Conservation (phyloP, 73 alveolate genomes). For the Paramecium primaurelia region DNA sequence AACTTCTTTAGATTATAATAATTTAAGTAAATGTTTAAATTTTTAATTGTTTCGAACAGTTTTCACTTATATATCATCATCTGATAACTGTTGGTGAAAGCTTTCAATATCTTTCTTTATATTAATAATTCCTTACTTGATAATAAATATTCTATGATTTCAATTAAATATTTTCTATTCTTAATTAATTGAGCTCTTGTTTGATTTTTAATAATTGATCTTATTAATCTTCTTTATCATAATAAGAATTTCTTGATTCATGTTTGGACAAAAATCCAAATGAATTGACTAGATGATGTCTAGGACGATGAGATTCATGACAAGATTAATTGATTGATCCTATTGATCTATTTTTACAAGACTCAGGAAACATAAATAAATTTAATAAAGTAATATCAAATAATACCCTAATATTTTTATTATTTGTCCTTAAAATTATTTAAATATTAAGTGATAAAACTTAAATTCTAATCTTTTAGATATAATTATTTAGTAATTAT, state of each 20-base stretch:
- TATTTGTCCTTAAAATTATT: background rate
- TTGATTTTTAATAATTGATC: background rate
- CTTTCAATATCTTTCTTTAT: background rate
- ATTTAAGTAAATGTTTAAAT: background rate
- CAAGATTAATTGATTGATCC: background rate
- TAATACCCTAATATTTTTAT: background rate
- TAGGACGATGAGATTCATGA: background rate
- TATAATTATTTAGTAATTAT: too few species aligned
- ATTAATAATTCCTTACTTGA: background rate
- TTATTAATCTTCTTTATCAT: background rate
- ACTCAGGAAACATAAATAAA: constrained; percentile 3
- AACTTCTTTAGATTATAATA: background rate
- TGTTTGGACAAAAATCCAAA: background rate
- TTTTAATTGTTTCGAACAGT: background rate
- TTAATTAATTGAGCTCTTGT: background rate
- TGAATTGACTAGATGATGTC: background rate
- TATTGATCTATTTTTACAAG: background rate
- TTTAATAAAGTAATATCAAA: background rate
- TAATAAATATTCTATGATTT: background rate
- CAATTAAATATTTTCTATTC: background rate
- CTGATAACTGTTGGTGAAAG: background rate
- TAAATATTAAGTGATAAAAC: too few species aligned
- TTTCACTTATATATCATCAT: background rate
- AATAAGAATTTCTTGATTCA: background rate
- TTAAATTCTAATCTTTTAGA: too few species aligned